These are phyloP conservation scores for Megacollybia platyphylla DNA, from an alignment of 1,284 basidiomycete species.

Conservation along the genomic window DNA sequence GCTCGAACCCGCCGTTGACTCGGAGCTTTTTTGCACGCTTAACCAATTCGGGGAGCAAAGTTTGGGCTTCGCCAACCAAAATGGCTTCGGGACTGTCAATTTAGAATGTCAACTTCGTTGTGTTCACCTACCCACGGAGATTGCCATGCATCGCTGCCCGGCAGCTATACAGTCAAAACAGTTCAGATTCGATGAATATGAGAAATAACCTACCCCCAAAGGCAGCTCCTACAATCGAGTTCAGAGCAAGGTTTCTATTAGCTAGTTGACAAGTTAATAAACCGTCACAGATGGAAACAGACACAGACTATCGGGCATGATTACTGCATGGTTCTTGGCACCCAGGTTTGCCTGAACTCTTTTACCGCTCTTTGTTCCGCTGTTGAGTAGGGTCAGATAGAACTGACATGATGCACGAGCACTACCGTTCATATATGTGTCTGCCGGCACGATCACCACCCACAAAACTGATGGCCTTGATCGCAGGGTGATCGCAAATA, in stretches of 20 bases:
- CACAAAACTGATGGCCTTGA: conserved; percentile 97
- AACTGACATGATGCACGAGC: not conserved
- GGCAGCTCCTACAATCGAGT: conserved; percentile 89
- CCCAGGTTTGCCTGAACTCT: conserved; percentile 93
- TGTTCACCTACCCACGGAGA: conserved; percentile 61
- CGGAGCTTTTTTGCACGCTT: conserved; percentile 76
- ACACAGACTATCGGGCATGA: conserved; percentile 83
- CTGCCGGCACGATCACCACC: conserved; percentile 89
- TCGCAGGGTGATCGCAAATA: conserved; percentile 84
- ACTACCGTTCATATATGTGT: conserved; percentile 84
- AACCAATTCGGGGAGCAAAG: conserved; percentile 82
- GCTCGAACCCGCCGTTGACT: conserved; percentile 86
- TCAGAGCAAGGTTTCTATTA: conserved; percentile 88
- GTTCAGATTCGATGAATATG: not conserved
- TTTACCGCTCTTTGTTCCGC: conserved; percentile 80
- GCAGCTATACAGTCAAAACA: conserved; percentile 48
- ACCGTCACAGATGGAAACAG: conserved; percentile 1
- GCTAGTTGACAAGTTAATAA: conserved; percentile 31
- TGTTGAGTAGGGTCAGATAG: conserved; percentile 14
- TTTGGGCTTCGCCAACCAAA: conserved; percentile 73
- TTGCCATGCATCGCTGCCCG: conserved; percentile 93
- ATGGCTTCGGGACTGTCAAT: conserved; percentile 33
- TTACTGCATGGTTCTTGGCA: conserved; percentile 91
- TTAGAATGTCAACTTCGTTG: not conserved
- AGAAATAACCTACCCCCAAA: conserved; percentile 62